Evolutionary conservation across 345 rosid genomes (phyloP), one percentile per base, ranked within the genome.

Genomic region (Schrenkiella parvula): DNA sequence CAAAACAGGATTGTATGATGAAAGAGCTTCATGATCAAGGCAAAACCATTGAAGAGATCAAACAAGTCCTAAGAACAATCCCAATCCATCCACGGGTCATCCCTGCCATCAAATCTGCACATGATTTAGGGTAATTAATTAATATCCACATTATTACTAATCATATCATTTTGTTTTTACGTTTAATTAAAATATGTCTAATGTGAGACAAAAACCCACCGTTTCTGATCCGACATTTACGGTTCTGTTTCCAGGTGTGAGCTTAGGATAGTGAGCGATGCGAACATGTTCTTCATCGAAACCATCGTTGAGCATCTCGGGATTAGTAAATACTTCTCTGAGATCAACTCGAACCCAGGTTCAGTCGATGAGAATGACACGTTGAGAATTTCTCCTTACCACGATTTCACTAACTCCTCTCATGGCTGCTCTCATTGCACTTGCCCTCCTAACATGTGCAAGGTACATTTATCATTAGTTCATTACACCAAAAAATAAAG

Each of bases 361-460:
- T 84, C 73, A 57, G 85, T 86, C 6, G 89, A 88, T 64, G 85
- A 76, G 58, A 73, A 82, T 32, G 87, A 78, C 9, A 86, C 79
- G 48, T 70, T 90, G 4, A 84, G 89, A 80, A 88, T 92, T 25
- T 79, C 52, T 26, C 92, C 95, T 50, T 80, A 76, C 72, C 91
- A 88, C 44, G 88, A 88, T 41, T 89, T 88, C 77, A 79, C 74
- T 60, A 71, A 70, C 8, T 71, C 82, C n/a, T 43, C 89, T 28
- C 98, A 88, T 70, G 93, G 91, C 15, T 90, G 96, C 66, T 84
- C 76, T 39, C 48, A 32, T 46, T 3, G 15, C 53, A 60, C 69
- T 68, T 92, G 98, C 73, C 98, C 96, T 68, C 91, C 91, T 53
- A 92, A 90, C 60, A 92, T 92, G 98, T 92, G 98, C 91, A 89